A percentile compares a stretch with the other conserved stretches of the same genome.
These are phyloP conservation scores for Saccharum spontaneum DNA, from an alignment of 176 grass and related monocot genomes.

Conservation along the genomic window DNA sequence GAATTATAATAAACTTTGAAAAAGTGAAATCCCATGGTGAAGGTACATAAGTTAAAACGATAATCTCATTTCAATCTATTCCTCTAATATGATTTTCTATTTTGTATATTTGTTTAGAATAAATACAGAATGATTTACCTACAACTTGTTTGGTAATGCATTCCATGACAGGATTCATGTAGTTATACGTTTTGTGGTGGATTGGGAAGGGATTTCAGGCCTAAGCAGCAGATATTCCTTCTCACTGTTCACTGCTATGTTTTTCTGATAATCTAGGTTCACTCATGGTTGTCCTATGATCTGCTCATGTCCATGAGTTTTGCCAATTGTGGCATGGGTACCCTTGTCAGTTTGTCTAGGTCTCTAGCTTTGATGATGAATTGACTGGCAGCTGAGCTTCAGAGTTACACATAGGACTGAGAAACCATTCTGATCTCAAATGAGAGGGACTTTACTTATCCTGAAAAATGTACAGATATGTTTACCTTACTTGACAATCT, in stretches of 20 bases:
- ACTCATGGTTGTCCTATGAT: slow-evolving; percentile 14
- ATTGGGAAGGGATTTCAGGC: slow-evolving; percentile 2
- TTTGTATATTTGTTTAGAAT: slow-evolving; percentile 12
- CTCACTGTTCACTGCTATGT: background rate
- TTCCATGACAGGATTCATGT: background rate
- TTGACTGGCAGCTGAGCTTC: slow-evolving; percentile 6
- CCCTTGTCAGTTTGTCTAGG: background rate
- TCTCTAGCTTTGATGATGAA: background rate
- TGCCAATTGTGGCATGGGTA: background rate
- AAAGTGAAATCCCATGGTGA: slow-evolving; percentile 69
- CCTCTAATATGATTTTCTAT: background rate
- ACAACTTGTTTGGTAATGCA: slow-evolving; percentile 19
- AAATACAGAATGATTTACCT: background rate
- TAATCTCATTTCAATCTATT: slow-evolving; percentile 5
- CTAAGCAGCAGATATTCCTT: slow-evolving; percentile 1
- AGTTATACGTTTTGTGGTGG: background rate
- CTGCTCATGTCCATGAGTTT: slow-evolving; percentile 18
- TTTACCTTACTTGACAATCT: slow-evolving; percentile 22
- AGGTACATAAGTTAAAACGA: slow-evolving; percentile 47
- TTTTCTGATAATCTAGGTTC: background rate
- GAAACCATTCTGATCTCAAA: background rate
- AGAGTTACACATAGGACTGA: background rate
- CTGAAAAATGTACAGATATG: background rate
- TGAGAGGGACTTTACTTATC: background rate
- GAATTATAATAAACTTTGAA: slow-evolving; percentile 84